These are phyloP conservation scores for Durotheca rogersii DNA, from an alignment of 495 filamentous ascomycete genomes.

Conservation along the genomic window DNA sequence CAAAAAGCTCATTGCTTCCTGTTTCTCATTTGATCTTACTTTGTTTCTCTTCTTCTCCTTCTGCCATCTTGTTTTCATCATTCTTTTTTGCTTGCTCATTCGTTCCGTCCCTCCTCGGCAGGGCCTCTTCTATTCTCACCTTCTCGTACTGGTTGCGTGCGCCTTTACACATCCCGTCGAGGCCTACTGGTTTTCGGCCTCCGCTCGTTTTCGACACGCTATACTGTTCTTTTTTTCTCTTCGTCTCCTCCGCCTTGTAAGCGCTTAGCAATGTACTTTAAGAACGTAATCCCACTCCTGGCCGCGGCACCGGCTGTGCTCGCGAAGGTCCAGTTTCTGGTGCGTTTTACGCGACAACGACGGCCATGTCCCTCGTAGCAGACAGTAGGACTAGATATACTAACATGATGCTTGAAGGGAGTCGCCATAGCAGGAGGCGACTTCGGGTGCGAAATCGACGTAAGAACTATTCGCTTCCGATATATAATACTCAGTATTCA, in stretches of 20 bases:
- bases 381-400: no score
- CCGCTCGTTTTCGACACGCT: no score
- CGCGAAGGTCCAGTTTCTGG: slow-evolving; percentile 39
- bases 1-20: slow-evolving; percentile 12
- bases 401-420: slow-evolving; percentile 31
- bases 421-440: slow-evolving; percentile 51
- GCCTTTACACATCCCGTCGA: no score
- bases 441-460: slow-evolving; percentile 54
- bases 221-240: slow-evolving; percentile 10
- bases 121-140: slow-evolving; percentile 6
- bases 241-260: slow-evolving; percentile 14
- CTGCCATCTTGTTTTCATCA: background rate
- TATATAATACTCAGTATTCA: no score
- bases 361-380: no score
- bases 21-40: slow-evolving; percentile 18
- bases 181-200: no score
- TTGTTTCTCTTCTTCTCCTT: slow-evolving; percentile 9
- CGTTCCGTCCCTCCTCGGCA: background rate
- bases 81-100: background rate
- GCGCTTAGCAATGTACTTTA: slow-evolving; percentile 32
- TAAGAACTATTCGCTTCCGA: slow-evolving; percentile 20
- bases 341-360: no score
- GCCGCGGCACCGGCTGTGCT: slow-evolving; percentile 24
- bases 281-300: slow-evolving; percentile 17
- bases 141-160: background rate